Percentiles rank a stretch among this genome's conserved stretches.
Conservation (phyloP, 2,329 filamentous ascomycete species). For the Amesomyces nigricolor region DNA sequence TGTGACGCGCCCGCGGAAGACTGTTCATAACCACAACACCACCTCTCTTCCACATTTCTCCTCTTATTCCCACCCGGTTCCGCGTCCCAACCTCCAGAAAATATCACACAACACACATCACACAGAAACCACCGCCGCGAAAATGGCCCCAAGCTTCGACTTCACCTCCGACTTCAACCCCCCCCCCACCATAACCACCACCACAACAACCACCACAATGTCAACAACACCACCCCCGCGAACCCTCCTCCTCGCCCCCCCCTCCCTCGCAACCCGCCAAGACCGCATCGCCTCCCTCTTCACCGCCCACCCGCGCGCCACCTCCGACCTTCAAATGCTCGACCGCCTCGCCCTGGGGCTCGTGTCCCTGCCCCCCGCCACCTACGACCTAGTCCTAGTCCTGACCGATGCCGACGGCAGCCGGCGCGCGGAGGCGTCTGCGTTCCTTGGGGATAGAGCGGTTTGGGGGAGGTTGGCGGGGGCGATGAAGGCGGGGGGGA, state of each 20-base stretch:
- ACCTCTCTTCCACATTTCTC: not conserved
- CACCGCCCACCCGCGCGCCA: slow-evolving; percentile 58
- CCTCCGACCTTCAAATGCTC: slow-evolving; percentile 94
- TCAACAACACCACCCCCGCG: slow-evolving; percentile 20
- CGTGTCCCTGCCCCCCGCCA: slow-evolving; percentile 65
- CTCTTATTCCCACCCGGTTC: not conserved
- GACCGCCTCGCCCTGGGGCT: slow-evolving; percentile 82
- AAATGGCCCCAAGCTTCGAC: slow-evolving; percentile 48
- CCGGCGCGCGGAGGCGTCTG: slow-evolving; percentile 54
- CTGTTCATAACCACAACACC: not conserved
- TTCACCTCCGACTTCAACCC: slow-evolving; percentile 47
- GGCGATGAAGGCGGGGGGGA: slow-evolving; percentile 64
- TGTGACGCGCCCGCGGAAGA: not conserved
- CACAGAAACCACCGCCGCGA: not conserved
- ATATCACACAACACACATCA: not conserved
- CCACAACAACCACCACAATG: slow-evolving; percentile 18
- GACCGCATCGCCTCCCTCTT: slow-evolving; percentile 68
- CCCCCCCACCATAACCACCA: slow-evolving; percentile 9
- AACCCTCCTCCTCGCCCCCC: slow-evolving; percentile 62
- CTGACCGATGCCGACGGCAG: slow-evolving; percentile 72
- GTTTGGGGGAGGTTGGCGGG: slow-evolving; percentile 65
- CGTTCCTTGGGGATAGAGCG: slow-evolving; percentile 54
- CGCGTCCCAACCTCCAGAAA: not conserved
- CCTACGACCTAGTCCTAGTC: slow-evolving; percentile 81
- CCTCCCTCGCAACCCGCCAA: slow-evolving; percentile 81